A percentile compares a stretch with the other conserved stretches of the same genome.
phyloP scores from a whole-genome alignment of 2,329 filamentous ascomycete species.

The Elsinoe necatrix region DNA sequence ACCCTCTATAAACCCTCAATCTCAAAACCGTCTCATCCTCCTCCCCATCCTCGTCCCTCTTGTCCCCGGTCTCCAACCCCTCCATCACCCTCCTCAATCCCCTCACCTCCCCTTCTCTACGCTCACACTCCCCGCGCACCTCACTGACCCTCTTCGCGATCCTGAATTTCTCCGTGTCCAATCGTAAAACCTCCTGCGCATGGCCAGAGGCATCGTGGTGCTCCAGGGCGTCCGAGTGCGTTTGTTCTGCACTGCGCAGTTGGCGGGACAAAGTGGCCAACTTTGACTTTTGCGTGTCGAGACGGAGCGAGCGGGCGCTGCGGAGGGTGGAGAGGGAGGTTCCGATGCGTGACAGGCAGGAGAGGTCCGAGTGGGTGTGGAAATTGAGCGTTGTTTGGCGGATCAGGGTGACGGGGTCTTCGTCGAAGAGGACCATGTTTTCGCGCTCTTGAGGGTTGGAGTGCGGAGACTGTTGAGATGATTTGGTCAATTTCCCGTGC shows the following conservation, averaged over 20 bases:
- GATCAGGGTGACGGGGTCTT: constrained; percentile 85
- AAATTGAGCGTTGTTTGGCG: constrained; percentile 88
- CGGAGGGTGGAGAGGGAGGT: constrained; percentile 77
- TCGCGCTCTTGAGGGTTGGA: not conserved
- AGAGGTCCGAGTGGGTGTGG: constrained; percentile 83
- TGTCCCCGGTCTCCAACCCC: constrained; percentile 78
- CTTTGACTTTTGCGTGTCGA: constrained; percentile 34
- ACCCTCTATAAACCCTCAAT: constrained; percentile 79
- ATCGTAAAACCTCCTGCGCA: constrained; percentile 71
- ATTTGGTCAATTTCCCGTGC: not conserved
- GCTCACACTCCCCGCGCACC: constrained; percentile 87
- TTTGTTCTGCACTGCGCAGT: constrained; percentile 63
- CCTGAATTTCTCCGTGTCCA: constrained; percentile 91
- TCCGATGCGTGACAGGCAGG: constrained; percentile 71
- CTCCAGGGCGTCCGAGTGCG: constrained; percentile 67
- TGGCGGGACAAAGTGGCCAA: constrained; percentile 59
- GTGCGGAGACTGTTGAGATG: not conserved
- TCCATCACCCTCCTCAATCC: constrained; percentile 66
- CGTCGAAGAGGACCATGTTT: constrained; percentile 74
- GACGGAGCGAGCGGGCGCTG: constrained; percentile 69
- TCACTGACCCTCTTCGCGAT: constrained; percentile 86
- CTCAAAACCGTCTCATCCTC: constrained; percentile 55
- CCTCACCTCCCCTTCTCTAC: constrained; percentile 69
- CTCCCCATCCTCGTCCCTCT: constrained; percentile 35
- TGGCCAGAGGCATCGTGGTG: constrained; percentile 71